Evolutionary conservation across 495 filamentous ascomycete genomes (phyloP).

Genomic region (Hyphodiscus hymeniophilus): DNA sequence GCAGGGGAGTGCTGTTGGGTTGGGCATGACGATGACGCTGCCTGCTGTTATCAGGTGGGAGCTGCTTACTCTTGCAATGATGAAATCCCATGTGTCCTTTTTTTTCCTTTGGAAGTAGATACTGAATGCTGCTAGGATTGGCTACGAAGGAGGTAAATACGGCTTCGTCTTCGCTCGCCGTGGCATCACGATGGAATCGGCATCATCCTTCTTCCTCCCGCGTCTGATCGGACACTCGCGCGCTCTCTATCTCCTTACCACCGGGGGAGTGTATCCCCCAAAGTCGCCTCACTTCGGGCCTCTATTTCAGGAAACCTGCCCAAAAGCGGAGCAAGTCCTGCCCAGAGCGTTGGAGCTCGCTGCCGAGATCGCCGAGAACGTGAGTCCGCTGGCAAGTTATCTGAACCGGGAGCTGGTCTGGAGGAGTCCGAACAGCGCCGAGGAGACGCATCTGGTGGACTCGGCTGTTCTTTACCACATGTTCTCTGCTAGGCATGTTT

Average conservation of each 20-base stretch:
- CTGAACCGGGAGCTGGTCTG: conserved; percentile 53
- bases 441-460: conserved; percentile 51
- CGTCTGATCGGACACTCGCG: conserved; percentile 47
- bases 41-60: conserved; percentile 38
- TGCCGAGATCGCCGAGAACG: conserved; percentile 34
- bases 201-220: conserved; percentile 53
- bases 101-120: no score
- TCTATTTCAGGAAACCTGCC: conserved; percentile 4
- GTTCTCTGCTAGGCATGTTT: conserved; percentile 28
- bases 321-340: conserved; percentile 4
- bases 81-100: no score
- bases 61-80: no score
- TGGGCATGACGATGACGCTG: conserved; percentile 50
- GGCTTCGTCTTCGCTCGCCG: conserved; percentile 56
- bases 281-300: conserved; percentile 1
- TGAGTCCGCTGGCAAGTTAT: conserved; percentile 40
- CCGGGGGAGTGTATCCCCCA: conserved; percentile 3
- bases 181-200: conserved; percentile 52
- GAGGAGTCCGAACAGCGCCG: conserved; percentile 36
- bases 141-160: conserved; percentile 41
- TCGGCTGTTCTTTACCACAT: conserved; percentile 44
- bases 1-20: conserved; percentile 54
- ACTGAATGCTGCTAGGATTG: conserved; percentile 31
- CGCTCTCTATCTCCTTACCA: conserved; percentile 42
- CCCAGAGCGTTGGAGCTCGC: conserved; percentile 7